Conservation (phyloP, 225 moss, liverwort and hornwort genomes). For the Pseudisothecium myosuroides region DNA sequence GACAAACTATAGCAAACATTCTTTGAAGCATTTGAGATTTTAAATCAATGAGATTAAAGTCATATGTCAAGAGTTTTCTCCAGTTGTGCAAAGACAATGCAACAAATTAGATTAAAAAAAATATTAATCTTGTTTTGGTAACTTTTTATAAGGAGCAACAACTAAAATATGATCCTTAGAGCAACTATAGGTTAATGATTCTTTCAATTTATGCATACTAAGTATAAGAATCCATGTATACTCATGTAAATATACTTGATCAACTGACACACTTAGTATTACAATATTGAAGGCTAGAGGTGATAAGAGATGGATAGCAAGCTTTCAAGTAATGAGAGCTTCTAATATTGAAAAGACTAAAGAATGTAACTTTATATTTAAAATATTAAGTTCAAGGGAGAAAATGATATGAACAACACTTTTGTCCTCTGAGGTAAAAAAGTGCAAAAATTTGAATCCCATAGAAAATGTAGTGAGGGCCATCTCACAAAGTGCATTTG, state of each 20-base stretch:
- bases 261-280: neutral
- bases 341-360: no score
- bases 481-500: neutral
- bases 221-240: neutral
- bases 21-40: neutral
- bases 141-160: neutral
- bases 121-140: neutral
- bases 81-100: accelerated
- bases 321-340: no score
- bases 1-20: neutral
- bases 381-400: neutral
- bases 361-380: no score
- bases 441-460: no score
- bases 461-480: no score
- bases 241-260: neutral
- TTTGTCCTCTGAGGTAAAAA: accelerated
- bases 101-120: neutral
- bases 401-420: no score
- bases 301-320: no score
- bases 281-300: neutral
- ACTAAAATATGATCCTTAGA: neutral
- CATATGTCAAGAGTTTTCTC: neutral
- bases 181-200: neutral
- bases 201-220: neutral
- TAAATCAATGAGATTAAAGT: accelerated